Conservation (phyloP, 495 filamentous ascomycete genomes). For the Annulohypoxylon nitens region DNA sequence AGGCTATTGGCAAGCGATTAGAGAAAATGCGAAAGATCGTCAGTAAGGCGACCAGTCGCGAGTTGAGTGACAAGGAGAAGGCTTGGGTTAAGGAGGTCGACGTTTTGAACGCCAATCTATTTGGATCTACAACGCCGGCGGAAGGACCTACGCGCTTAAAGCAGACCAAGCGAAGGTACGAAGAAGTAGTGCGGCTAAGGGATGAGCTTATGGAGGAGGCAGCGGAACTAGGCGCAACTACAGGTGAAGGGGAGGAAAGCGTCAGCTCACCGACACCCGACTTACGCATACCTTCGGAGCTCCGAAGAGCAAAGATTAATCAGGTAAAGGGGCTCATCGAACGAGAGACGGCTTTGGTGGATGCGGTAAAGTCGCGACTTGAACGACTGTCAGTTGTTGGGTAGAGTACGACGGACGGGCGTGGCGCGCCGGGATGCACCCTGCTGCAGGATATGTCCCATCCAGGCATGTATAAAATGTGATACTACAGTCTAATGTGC, state of each 20-base stretch:
- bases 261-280: constrained; percentile 47
- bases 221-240: constrained; percentile 53
- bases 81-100: constrained; percentile 76
- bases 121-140: constrained; percentile 55
- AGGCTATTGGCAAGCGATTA: constrained; percentile 70
- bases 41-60: constrained; percentile 67
- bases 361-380: constrained; percentile 67
- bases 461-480: constrained; percentile 44
- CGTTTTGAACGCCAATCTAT: constrained; percentile 58
- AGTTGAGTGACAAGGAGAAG: constrained; percentile 80
- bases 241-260: constrained; percentile 49
- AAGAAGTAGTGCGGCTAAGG: constrained; percentile 61
- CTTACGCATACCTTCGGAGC: constrained; percentile 72
- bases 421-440: constrained; percentile 34
- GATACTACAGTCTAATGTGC: constrained; percentile 43
- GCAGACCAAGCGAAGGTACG: constrained; percentile 61
- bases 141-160: constrained; percentile 48
- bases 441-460: constrained; percentile 24
- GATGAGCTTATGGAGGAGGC: constrained; percentile 67
- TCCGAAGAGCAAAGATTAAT: constrained; percentile 74
- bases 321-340: constrained; percentile 80
- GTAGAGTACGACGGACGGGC: constrained; percentile 34
- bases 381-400: constrained; percentile 56
- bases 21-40: constrained; percentile 73
- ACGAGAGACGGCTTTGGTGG: constrained; percentile 71